These are phyloP conservation scores for Aureobasidium sp. DNA, from an alignment of 2,329 filamentous ascomycete species.

Conservation along the genomic window DNA sequence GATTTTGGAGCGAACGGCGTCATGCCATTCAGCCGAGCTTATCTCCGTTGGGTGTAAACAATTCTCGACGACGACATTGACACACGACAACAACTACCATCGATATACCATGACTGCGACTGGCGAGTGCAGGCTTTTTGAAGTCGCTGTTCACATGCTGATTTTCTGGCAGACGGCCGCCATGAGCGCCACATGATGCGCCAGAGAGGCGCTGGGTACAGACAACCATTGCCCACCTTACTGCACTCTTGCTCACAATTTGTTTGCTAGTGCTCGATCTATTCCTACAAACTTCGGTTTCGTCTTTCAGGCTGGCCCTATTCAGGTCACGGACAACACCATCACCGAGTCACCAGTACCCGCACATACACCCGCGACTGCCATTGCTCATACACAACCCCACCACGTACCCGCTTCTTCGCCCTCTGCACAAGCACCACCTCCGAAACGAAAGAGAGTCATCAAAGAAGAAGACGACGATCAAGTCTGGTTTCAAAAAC, in stretches of 20 bases:
- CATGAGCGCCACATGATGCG: conserved; percentile 17
- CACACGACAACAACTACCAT: neutral
- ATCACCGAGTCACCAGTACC: neutral
- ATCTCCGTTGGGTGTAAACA: neutral
- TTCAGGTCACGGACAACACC: neutral
- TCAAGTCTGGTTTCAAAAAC: neutral
- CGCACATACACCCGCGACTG: neutral
- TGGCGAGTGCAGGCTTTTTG: neutral
- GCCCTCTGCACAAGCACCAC: neutral
- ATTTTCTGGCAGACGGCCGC: conserved; percentile 3
- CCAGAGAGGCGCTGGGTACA: conserved; percentile 16
- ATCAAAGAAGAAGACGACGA: neutral
- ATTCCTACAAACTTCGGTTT: conserved; percentile 11
- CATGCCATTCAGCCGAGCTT: neutral
- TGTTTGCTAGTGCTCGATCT: neutral
- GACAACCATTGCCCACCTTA: neutral
- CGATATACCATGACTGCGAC: neutral
- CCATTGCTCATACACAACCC: neutral
- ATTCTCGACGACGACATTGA: neutral
- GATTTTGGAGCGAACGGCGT: neutral
- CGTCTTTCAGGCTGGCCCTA: conserved; percentile 5
- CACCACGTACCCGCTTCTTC: neutral
- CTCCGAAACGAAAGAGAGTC: neutral
- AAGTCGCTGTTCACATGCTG: neutral
- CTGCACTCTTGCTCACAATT: neutral